Evolutionary conservation across 768 basidiomycete genomes (phyloP), one percentile per base, ranked within the genome.

Genomic region (Russula emetica): DNA sequence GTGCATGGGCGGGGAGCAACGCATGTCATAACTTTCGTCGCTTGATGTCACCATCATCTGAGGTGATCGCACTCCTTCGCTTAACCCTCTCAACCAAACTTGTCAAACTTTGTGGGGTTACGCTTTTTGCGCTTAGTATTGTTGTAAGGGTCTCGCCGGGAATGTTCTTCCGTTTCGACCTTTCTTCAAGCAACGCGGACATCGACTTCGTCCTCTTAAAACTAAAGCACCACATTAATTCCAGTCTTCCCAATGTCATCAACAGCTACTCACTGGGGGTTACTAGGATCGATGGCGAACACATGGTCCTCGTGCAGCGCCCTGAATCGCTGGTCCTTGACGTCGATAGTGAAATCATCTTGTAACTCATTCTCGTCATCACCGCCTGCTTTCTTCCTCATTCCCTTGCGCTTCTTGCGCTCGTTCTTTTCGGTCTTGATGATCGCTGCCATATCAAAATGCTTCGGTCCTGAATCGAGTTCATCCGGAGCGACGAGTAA

Each of bases 141-240:
- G 49, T 55, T 56, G 30, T 59, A 36, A 9, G 63, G 32, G 14
- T 55, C 51, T 45, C 64, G 7, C 6, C 53, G 64, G 3, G 55
- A 56, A 24, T 68, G 14, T 26, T 66, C 34, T 84, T 85, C 13
- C 85, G 82, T 71, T 81, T 85, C 20, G 86, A 79, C n/a, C 94
- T 84, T 69, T 94, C 94, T n/a, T 86, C 81, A 42, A 98, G 78
- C 13, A 99, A 79, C 2, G 86, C 84, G 10, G 82, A 72, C 96
- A 98, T 99, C 55, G 85, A 85, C 74, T 89, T 92, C 1, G 96
- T 95, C 78, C 90, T 94, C 74, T 89, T 93, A 79, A 90, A 98
- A 61, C 94, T 98, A 30, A 26, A 58, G 63, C 32, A 66, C 24
- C 67, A 59, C 62, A 61, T 62, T 40, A 61, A 3, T 36, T 2